These are phyloP conservation scores for Mycena galopus DNA, from an alignment of 768 basidiomycete genomes.

Conservation along the genomic window DNA sequence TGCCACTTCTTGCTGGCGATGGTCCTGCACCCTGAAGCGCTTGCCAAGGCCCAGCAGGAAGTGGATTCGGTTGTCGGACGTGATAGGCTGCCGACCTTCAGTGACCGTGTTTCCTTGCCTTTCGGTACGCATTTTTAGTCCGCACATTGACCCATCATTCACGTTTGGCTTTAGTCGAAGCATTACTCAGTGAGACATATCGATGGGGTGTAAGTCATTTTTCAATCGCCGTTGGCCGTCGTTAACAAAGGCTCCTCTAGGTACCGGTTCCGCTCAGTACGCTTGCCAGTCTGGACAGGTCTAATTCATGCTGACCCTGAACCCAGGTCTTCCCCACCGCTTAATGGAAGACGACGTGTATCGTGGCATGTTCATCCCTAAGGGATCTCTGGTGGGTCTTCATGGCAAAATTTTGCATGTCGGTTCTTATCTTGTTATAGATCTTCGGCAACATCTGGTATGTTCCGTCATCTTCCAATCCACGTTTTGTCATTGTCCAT, in stretches of 20 bases:
- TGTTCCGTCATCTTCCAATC: slow-evolving; percentile 16
- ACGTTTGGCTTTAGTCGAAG: slow-evolving; percentile 53
- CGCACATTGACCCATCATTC: background rate
- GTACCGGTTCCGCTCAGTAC: slow-evolving; percentile 70
- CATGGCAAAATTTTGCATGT: background rate
- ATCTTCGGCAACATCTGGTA: slow-evolving; percentile 77
- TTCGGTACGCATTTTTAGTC: slow-evolving; percentile 54
- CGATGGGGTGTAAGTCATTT: slow-evolving; percentile 58
- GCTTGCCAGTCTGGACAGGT: slow-evolving; percentile 34
- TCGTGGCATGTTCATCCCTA: slow-evolving; percentile 67
- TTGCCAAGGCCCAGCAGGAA: slow-evolving; percentile 72
- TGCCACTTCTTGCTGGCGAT: slow-evolving; percentile 77
- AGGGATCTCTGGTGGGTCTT: slow-evolving; percentile 67
- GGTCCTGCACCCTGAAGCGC: slow-evolving; percentile 69
- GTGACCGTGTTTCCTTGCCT: slow-evolving; percentile 67
- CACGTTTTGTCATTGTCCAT: slow-evolving; percentile 22
- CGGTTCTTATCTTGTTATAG: slow-evolving; percentile 29
- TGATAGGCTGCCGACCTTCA: slow-evolving; percentile 70
- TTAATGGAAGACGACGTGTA: slow-evolving; percentile 77
- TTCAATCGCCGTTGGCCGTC: background rate
- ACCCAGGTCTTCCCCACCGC: slow-evolving; percentile 71
- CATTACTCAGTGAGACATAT: slow-evolving; percentile 66
- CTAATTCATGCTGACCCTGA: slow-evolving; percentile 2
- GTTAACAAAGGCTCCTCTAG: background rate
- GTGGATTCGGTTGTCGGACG: slow-evolving; percentile 71